Conservation (phyloP, 2,329 filamentous ascomycete genomes). For the Lithohypha guttulata region DNA sequence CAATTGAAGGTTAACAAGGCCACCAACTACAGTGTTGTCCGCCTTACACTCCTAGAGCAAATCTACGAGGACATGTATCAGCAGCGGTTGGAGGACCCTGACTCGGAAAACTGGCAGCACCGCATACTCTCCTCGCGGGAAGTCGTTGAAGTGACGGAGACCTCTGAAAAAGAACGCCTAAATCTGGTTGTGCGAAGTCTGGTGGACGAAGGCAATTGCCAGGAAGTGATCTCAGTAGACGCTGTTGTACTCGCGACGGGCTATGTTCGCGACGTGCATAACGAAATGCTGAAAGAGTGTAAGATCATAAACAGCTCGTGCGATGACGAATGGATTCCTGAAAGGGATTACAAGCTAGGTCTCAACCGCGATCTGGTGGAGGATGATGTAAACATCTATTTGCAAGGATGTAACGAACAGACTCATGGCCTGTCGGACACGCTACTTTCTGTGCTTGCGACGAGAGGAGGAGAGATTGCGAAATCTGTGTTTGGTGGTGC, state of each 20-base stretch:
- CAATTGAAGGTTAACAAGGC: slow-evolving; percentile 60
- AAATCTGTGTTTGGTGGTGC: slow-evolving; percentile 54
- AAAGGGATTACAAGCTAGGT: slow-evolving; percentile 66
- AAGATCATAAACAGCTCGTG: slow-evolving; percentile 29
- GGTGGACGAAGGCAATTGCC: slow-evolving; percentile 26
- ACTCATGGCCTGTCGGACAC: slow-evolving; percentile 84
- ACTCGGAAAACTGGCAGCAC: slow-evolving; percentile 69
- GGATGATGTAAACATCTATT: slow-evolving; percentile 68
- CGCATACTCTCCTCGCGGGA: slow-evolving; percentile 62
- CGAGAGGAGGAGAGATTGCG: slow-evolving; percentile 67
- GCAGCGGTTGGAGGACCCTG: slow-evolving; percentile 60
- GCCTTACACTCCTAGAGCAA: slow-evolving; percentile 77
- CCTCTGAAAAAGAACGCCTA: slow-evolving; percentile 39
- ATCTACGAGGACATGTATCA: slow-evolving; percentile 83
- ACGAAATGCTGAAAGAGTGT: slow-evolving; percentile 54
- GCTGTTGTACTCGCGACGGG: slow-evolving; percentile 79
- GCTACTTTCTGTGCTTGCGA: slow-evolving; percentile 65
- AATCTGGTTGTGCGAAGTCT: slow-evolving; percentile 49
- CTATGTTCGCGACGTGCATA: slow-evolving; percentile 67
- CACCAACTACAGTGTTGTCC: slow-evolving; percentile 92
- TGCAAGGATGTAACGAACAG: slow-evolving; percentile 87
- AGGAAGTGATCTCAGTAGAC: slow-evolving; percentile 64
- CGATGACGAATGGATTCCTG: slow-evolving; percentile 52
- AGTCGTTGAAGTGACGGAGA: slow-evolving; percentile 52
- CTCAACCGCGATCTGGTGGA: slow-evolving; percentile 59